Base-by-base conservation (phyloP, 2,329 filamentous ascomycete species). In the Sporothrix humicola region DNA sequence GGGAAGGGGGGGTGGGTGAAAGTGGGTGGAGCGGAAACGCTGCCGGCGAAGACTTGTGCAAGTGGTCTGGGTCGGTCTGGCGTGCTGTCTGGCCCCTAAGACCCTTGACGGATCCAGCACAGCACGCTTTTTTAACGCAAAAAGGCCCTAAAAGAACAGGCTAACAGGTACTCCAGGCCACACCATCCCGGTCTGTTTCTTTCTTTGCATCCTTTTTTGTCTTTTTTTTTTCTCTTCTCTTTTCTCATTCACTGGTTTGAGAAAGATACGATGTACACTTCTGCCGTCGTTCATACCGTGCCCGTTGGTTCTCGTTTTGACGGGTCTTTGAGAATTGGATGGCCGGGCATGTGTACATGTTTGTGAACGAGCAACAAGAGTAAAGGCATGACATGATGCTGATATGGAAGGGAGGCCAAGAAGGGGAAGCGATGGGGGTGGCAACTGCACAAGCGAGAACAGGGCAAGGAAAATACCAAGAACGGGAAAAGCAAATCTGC, bases 21-120 rank as follows among this genome's bases (percentile, higher is more conserved):
- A 66, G 37, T 23, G 52, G 69, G 56, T 52, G 42, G 54, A 50
- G 69, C 69, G 69, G 54, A 61, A 59, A 48, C 44, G 69, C 44
- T 63, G 42, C 69, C 42, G 56, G 42, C 69, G 54, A 58, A 59
- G 37, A 61, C n/a, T 59, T 20, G 42, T 23, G 46, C 23, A 63
- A 46, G 52, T 42, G 44, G 46, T 23, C 44, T 48, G 15, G 26
- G 23, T 31, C 15, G 15, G n/a, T 48, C 42, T 48, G 59, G 37
- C 17, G 37, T 37, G 3, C 26, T 66, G 61, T 17, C 61, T 48
- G 61, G 42, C 10, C 61, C 42, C n/a, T 46, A 63, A 17, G 66
- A 44, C 48, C 69, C 17, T 71, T 54, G 20, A 61, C 50, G 42
- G 54, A 44, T 15, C 50, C 69, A 48, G 54, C 20, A n/a, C 69